Evolutionary conservation across 768 basidiomycete genomes (phyloP).

Genomic region (Tricholoma furcatifolium): DNA sequence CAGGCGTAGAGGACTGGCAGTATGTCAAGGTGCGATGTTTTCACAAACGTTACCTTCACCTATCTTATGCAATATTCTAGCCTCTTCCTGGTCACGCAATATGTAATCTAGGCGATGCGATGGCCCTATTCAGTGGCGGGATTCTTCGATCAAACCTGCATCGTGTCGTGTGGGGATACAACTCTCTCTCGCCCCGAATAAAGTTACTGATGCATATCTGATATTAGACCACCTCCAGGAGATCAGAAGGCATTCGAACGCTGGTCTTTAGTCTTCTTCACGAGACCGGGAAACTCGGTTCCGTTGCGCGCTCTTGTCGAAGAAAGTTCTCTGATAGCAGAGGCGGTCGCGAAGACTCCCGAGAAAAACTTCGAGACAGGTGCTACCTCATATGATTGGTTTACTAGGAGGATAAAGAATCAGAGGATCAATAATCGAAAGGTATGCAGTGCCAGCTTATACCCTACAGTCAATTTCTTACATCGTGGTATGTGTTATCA

Average conservation of each 20-base stretch:
- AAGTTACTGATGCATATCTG: too few relatives aligned
- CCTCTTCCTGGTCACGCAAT: constrained; percentile 53
- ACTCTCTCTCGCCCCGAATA: too few relatives aligned
- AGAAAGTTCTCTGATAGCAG: constrained; percentile 49
- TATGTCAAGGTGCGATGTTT: constrained; percentile 56
- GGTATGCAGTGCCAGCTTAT: constrained; percentile 21
- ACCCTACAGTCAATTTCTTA: background rate
- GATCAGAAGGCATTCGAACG: constrained; percentile 50
- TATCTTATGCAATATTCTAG: too few relatives aligned
- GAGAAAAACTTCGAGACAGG: constrained; percentile 37
- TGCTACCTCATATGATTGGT: constrained; percentile 42
- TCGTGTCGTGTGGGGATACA: constrained; percentile 15
- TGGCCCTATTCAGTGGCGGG: constrained; percentile 19
- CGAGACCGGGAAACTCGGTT: constrained; percentile 54
- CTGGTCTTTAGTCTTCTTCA: constrained; percentile 72
- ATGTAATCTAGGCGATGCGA: constrained; percentile 45
- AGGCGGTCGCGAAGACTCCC: constrained; percentile 36
- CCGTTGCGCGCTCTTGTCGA: constrained; percentile 50
- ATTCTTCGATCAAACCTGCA: constrained; percentile 22
- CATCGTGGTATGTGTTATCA: constrained; percentile 9
- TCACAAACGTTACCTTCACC: too few relatives aligned
- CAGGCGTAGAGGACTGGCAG: constrained; percentile 61
- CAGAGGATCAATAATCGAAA: constrained; percentile 43
- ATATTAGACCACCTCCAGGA: constrained; percentile 55
- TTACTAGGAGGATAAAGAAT: constrained; percentile 41